Conservation (phyloP, 371 early-diverging fungal genomes). For the Phascolomyces articulosus region DNA sequence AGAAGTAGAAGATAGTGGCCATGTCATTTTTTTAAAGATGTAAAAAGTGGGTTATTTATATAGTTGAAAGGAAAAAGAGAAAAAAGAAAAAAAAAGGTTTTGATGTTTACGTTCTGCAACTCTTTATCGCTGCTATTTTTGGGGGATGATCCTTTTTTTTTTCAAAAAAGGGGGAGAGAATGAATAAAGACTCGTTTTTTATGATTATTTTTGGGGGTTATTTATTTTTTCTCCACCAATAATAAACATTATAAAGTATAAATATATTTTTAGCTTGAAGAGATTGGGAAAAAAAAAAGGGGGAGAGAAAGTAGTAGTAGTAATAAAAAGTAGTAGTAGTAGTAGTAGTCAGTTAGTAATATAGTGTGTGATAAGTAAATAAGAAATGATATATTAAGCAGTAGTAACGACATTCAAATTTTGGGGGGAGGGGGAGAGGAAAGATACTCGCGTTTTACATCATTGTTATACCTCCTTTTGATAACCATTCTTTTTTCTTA, state of each 20-base stretch:
- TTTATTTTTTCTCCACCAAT: too few species aligned
- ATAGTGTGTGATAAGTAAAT: too few species aligned
- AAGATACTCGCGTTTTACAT: neutral
- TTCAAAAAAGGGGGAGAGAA: neutral
- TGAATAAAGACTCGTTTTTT: too few species aligned
- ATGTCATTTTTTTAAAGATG: neutral
- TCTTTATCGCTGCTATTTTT: conserved; percentile 2
- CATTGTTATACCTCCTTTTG: conserved; percentile 2
- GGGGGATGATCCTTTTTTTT: neutral
- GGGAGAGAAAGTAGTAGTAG: too few species aligned
- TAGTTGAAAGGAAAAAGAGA: neutral
- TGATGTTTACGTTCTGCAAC: neutral
- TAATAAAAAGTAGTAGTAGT: too few species aligned
- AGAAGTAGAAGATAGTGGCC: neutral
- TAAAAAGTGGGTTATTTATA: neutral
- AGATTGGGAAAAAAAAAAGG: too few species aligned
- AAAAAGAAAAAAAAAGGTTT: neutral
- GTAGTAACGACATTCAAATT: neutral
- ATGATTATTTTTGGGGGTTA: too few species aligned
- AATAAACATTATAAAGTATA: too few species aligned
- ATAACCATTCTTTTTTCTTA: neutral
- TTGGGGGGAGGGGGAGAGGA: neutral
- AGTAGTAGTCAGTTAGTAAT: too few species aligned
- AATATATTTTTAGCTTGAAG: too few species aligned
- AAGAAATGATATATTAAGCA: too few species aligned